A percentile compares a stretch with the other conserved stretches of the same genome.
Conservation (phyloP, 2,329 filamentous ascomycete genomes). For the Diaporthe citri region DNA sequence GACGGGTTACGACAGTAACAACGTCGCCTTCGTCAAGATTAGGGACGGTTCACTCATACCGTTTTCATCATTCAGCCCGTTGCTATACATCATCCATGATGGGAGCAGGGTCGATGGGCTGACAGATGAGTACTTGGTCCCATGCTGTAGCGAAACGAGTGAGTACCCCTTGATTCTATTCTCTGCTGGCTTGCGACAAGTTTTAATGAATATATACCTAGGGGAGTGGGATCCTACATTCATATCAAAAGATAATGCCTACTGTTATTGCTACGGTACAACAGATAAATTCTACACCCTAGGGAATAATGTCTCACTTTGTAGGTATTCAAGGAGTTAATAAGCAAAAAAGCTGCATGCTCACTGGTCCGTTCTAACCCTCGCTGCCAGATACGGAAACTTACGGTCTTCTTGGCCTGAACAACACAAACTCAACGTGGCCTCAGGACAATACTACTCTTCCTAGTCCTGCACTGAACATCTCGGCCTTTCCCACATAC, state of each 20-base stretch:
- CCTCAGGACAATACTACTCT: background rate
- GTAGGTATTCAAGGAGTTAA: background rate
- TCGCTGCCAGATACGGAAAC: background rate
- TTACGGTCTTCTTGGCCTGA: background rate
- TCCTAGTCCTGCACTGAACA: slow-evolving; percentile 2
- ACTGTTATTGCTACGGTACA: background rate
- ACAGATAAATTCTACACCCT: background rate
- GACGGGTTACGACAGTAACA: slow-evolving; percentile 14
- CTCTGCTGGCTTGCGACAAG: background rate
- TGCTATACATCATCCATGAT: background rate
- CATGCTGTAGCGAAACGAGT: background rate
- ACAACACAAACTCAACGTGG: background rate
- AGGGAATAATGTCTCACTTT: background rate
- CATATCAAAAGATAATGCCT: too few species aligned
- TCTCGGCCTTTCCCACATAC: background rate
- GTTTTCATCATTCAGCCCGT: background rate
- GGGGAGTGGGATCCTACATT: background rate
- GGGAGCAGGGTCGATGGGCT: slow-evolving; percentile 2
- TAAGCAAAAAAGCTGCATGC: background rate
- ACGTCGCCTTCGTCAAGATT: slow-evolving; percentile 16
- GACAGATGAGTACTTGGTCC: background rate
- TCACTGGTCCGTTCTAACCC: background rate
- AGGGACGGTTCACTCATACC: background rate
- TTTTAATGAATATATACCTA: background rate
- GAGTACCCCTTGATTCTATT: too few species aligned